Percentiles rank a stretch among this genome's conserved stretches.
Conservation (phyloP, 2,329 filamentous ascomycete species). For the Hymenoscyphus infarciens region DNA sequence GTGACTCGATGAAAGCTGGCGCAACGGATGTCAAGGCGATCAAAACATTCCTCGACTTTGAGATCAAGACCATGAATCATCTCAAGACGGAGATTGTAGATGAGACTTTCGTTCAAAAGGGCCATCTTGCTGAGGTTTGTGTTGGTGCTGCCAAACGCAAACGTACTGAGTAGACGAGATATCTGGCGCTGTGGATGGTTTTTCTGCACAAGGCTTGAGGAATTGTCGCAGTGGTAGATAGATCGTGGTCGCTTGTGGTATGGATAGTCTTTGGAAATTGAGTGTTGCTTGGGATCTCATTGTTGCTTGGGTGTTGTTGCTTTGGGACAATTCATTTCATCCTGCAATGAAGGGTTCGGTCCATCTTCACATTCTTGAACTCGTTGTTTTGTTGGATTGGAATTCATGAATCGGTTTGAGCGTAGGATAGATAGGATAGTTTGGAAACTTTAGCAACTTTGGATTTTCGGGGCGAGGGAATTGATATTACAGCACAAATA, state of each 20-base stretch:
- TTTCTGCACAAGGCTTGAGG: not conserved
- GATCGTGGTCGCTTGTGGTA: not conserved
- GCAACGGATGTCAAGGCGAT: conserved; percentile 36
- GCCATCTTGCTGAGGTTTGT: conserved; percentile 30
- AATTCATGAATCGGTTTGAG: not conserved
- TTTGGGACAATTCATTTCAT: not conserved
- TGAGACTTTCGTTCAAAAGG: conserved; percentile 30
- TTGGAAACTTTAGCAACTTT: conserved; percentile 1
- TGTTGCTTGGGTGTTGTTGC: conserved; percentile 3
- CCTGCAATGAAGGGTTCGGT: not conserved
- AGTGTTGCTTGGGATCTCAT: not conserved
- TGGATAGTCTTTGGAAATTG: not conserved
- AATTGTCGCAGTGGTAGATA: conserved; percentile 3
- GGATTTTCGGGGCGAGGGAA: not conserved
- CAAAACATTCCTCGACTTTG: conserved; percentile 38
- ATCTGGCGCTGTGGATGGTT: not conserved
- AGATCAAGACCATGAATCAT: conserved; percentile 32
- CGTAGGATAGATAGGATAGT: not conserved
- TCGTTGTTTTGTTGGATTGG: not conserved
- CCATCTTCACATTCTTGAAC: not conserved
- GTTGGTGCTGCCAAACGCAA: conserved; percentile 26
- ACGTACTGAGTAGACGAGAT: conserved; percentile 3
- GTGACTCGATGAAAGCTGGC: conserved; percentile 36
- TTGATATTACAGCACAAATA: conserved; percentile 1
- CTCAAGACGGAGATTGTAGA: conserved; percentile 36